phyloP scores from a whole-genome alignment of 495 filamentous ascomycete genomes.

The Penicillium lagena region DNA sequence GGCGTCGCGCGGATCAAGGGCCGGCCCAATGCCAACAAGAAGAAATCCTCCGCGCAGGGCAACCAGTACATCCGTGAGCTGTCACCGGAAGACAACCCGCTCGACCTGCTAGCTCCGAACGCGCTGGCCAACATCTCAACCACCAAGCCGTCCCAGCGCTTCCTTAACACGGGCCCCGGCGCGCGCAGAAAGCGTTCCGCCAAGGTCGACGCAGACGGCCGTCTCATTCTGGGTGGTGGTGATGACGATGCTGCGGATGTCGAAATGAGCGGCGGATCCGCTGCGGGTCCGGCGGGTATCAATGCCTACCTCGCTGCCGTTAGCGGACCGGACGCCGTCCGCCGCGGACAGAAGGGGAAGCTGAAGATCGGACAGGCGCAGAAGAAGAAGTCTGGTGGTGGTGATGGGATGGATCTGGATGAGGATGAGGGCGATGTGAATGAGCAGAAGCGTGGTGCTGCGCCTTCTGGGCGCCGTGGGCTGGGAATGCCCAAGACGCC shows the following conservation, averaged over 20 bases:
- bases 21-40: conserved; percentile 26
- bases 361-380: conserved; percentile 74
- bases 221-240: conserved; percentile 66
- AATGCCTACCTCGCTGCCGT: conserved; percentile 91
- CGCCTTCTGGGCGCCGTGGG: conserved; percentile 29
- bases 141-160: conserved; percentile 64
- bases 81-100: conserved; percentile 71
- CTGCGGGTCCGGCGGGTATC: conserved; percentile 49
- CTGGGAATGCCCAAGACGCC: conserved; percentile 41
- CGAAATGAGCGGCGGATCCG: conserved; percentile 53
- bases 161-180: conserved; percentile 35
- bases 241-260: conserved; percentile 42
- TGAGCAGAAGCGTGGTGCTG: conserved; percentile 15
- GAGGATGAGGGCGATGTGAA: conserved; percentile 31
- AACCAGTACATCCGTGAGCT: conserved; percentile 86
- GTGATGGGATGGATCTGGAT: conserved; percentile 66
- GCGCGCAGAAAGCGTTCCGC: conserved; percentile 47
- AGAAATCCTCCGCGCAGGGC: conserved; percentile 35
- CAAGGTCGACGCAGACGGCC: conserved; percentile 78
- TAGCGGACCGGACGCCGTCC: conserved; percentile 72
- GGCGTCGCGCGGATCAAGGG: conserved; percentile 28
- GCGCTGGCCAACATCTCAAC: conserved; percentile 90
- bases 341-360: conserved; percentile 74
- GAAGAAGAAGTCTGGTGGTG: conserved; percentile 39
- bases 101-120: conserved; percentile 83